Percentiles rank a stretch among this genome's conserved stretches.
Evolutionary conservation across 2,329 filamentous ascomycete species (phyloP).

Genomic region (Aaosphaeria pasadenensis): DNA sequence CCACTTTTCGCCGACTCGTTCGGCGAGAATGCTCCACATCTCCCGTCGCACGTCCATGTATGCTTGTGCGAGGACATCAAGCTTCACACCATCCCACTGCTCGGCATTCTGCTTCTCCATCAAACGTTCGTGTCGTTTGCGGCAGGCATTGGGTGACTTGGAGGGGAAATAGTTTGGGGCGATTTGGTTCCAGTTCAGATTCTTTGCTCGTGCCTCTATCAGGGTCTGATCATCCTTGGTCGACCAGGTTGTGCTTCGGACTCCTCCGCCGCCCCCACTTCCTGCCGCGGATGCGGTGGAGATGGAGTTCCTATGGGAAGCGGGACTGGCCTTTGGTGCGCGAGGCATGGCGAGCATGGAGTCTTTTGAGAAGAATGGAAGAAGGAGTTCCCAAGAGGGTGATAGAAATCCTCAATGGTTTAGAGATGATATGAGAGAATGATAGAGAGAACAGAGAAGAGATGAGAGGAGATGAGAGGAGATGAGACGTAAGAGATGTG

Average conservation of each 20-base stretch:
- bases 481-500: background rate
- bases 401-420: background rate
- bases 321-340: constrained; percentile 30
- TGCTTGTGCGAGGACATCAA: constrained; percentile 70
- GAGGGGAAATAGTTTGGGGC: constrained; percentile 70
- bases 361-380: background rate
- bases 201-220: constrained; percentile 67
- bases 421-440: background rate
- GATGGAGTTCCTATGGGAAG: constrained; percentile 28
- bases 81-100: constrained; percentile 74
- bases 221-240: constrained; percentile 71
- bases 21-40: constrained; percentile 75
- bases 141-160: constrained; percentile 79
- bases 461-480: background rate
- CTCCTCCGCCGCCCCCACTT: constrained; percentile 9
- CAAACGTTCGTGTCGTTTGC: constrained; percentile 82
- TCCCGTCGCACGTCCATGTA: constrained; percentile 78
- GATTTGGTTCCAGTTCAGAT: constrained; percentile 82
- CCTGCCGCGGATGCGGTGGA: constrained; percentile 29
- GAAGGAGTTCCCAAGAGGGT: background rate
- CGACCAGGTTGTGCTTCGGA: constrained; percentile 59
- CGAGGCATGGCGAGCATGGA: constrained; percentile 45
- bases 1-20: constrained; percentile 56
- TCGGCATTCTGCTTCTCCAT: constrained; percentile 71
- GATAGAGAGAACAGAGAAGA: background rate